These are phyloP conservation scores for Oryza punctata DNA, from an alignment of 176 grass and related monocot genomes.

Conservation along the genomic window DNA sequence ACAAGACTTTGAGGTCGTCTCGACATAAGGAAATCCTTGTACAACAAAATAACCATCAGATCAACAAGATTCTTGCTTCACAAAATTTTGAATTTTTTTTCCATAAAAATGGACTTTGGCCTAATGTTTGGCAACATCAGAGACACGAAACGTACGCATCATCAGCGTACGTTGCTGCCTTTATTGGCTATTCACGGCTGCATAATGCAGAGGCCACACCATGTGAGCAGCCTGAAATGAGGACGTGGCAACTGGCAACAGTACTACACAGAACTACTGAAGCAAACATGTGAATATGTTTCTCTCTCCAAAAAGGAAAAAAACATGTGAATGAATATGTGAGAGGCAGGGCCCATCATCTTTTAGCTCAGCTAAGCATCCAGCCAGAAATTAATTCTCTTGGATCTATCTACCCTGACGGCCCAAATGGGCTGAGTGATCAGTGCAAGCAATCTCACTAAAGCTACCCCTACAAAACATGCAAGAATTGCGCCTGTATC, in stretches of 20 bases:
- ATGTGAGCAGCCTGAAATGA: slow-evolving; percentile 16
- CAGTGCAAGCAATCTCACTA: neutral
- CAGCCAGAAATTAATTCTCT: neutral
- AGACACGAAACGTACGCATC: slow-evolving; percentile 8
- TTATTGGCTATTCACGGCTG: neutral
- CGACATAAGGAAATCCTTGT: neutral
- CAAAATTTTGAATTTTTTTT: no score
- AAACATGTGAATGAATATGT: neutral
- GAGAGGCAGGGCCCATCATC: neutral
- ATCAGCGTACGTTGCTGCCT: neutral
- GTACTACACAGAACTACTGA: neutral
- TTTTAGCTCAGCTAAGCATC: neutral
- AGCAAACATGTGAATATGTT: neutral
- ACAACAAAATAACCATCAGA: neutral
- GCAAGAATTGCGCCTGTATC: neutral
- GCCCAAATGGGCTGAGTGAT: neutral
- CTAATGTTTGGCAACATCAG: neutral
- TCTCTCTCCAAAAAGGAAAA: no score
- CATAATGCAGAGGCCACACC: slow-evolving; percentile 1
- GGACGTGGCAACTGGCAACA: neutral
- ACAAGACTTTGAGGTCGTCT: neutral
- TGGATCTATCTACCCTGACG: neutral
- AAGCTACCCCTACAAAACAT: neutral
- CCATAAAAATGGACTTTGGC: neutral
- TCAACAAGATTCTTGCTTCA: neutral